Evolutionary conservation across 2,329 filamentous ascomycete genomes (phyloP).

Genomic region (Xylariaceae sp.): DNA sequence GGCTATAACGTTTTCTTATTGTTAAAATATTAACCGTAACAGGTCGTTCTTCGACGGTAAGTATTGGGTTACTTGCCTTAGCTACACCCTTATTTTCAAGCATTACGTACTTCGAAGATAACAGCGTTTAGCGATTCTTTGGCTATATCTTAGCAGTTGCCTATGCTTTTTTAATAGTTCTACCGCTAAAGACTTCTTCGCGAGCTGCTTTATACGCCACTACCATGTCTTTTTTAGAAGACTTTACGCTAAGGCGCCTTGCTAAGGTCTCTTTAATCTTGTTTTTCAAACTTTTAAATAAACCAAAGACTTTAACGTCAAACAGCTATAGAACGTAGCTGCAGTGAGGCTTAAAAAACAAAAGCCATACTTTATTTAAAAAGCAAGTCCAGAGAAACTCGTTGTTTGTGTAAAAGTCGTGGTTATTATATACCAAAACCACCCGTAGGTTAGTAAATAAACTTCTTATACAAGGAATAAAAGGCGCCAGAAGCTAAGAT

Average conservation of each 20-base stretch:
- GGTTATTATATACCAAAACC: slow-evolving; percentile 4
- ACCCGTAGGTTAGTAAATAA: not conserved
- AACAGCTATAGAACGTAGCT: slow-evolving; percentile 3
- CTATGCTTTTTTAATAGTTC: not conserved
- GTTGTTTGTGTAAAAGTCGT: slow-evolving; percentile 9
- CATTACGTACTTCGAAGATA: slow-evolving; percentile 12
- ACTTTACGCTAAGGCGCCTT: not conserved
- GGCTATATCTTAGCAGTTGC: slow-evolving; percentile 2
- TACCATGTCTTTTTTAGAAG: slow-evolving; percentile 1
- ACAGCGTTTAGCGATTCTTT: not conserved
- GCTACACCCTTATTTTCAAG: slow-evolving; percentile 5
- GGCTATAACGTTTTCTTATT: too few relatives aligned
- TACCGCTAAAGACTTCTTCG: not conserved
- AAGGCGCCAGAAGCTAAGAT: not conserved
- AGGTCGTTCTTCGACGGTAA: too few relatives aligned
- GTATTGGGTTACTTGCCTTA: too few relatives aligned
- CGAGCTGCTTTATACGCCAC: not conserved
- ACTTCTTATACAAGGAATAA: slow-evolving; percentile 3
- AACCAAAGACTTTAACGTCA: slow-evolving; percentile 1
- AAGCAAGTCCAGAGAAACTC: too few relatives aligned
- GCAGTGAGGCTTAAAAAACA: too few relatives aligned
- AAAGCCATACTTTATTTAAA: too few relatives aligned
- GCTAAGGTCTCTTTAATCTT: not conserved
- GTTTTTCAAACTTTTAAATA: slow-evolving; percentile 11
- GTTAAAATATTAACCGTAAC: too few relatives aligned